Evolutionary conservation across 2,329 filamentous ascomycete species (phyloP).

Genomic region (Neodidymelliopsis sp.): DNA sequence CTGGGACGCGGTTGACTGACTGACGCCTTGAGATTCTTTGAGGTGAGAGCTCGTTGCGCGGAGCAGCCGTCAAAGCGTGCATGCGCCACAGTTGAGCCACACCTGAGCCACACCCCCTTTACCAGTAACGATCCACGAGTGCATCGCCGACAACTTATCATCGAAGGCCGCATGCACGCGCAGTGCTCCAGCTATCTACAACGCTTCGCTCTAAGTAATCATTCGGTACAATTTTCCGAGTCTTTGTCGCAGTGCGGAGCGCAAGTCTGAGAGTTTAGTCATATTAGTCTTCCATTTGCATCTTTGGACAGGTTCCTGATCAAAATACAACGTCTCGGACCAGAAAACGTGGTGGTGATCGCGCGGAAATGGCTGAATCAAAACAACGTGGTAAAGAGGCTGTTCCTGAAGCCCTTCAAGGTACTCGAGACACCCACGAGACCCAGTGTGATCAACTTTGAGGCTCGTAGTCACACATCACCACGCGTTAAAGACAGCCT

Average conservation of each 20-base stretch:
- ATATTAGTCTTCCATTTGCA: conserved; percentile 2
- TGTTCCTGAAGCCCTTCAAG: neutral
- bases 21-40: conserved; percentile 33
- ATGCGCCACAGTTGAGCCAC: conserved; percentile 21
- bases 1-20: conserved; percentile 20
- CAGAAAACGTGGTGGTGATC: neutral
- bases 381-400: neutral
- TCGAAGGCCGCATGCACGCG: neutral
- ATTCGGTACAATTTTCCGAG: neutral
- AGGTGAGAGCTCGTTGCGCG: conserved; percentile 21
- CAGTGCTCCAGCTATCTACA: too few relatives aligned
- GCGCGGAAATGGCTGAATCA: neutral
- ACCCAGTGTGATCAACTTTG: conserved; percentile 15
- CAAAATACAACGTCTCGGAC: neutral
- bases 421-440: conserved; percentile 21
- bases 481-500: conserved; percentile 2
- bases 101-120: conserved; percentile 4
- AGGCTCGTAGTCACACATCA: conserved; percentile 14
- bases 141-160: neutral
- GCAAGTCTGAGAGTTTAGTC: neutral
- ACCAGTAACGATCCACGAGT: neutral
- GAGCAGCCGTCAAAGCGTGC: conserved; percentile 2
- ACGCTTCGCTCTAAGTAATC: neutral
- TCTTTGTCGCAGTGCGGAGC: neutral
- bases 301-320: conserved; percentile 1